These are phyloP conservation scores for Teratosphaeria zuluensis DNA, from an alignment of 2,329 filamentous ascomycete genomes.

Conservation along the genomic window DNA sequence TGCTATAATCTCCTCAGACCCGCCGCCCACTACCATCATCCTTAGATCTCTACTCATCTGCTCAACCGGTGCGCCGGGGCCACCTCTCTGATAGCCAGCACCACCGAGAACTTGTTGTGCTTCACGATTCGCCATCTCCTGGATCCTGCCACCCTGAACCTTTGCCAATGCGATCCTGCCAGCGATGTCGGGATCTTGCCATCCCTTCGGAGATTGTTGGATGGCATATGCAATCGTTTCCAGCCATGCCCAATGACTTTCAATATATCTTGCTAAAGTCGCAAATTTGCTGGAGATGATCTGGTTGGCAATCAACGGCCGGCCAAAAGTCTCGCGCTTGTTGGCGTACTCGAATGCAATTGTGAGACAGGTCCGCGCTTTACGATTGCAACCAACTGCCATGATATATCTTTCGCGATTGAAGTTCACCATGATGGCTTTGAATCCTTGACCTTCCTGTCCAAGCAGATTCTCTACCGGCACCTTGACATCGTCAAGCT, in stretches of 20 bases:
- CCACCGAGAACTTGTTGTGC: slow-evolving; percentile 48
- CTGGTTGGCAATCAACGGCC: slow-evolving; percentile 25
- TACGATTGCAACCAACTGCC: slow-evolving; percentile 46
- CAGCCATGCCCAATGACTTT: slow-evolving; percentile 22
- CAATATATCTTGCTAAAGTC: slow-evolving; percentile 23
- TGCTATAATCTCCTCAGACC: slow-evolving; percentile 25
- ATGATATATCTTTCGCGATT: slow-evolving; percentile 52
- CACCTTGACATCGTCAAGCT: slow-evolving; percentile 47
- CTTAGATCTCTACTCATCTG: slow-evolving; percentile 45
- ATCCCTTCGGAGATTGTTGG: slow-evolving; percentile 17
- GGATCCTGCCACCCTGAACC: slow-evolving; percentile 42
- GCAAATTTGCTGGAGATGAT: slow-evolving; percentile 25
- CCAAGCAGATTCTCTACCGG: slow-evolving; percentile 46
- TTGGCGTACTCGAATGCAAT: slow-evolving; percentile 23
- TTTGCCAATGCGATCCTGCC: slow-evolving; percentile 45
- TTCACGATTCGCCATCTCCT: slow-evolving; percentile 45
- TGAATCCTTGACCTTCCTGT: slow-evolving; percentile 46
- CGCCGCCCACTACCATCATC: slow-evolving; percentile 33
- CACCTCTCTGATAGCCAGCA: slow-evolving; percentile 43
- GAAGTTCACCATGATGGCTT: slow-evolving; percentile 50
- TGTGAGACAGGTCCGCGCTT: slow-evolving; percentile 33
- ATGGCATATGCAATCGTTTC: slow-evolving; percentile 25
- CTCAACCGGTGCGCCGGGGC: slow-evolving; percentile 42
- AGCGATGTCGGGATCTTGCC: slow-evolving; percentile 33
- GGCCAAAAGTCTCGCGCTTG: slow-evolving; percentile 26